Evolutionary conservation across 768 basidiomycete genomes (phyloP).

Genomic region (Leccinum boreale): DNA sequence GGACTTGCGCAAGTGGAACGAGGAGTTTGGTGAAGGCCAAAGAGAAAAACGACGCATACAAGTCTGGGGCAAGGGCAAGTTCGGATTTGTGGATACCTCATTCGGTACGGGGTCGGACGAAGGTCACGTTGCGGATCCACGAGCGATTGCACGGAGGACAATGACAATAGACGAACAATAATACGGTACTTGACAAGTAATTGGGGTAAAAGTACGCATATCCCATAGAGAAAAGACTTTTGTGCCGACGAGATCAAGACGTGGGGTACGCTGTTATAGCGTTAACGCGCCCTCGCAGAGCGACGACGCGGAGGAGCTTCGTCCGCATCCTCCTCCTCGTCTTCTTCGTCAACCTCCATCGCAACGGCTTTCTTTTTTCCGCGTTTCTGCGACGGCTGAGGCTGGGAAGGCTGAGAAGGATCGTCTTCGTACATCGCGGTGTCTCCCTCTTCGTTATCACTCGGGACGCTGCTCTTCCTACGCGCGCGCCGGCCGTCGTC

Average conservation of each 20-base stretch:
- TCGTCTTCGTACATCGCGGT: constrained; percentile 33
- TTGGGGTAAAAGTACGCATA: constrained; percentile 11
- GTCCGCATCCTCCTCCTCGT: constrained; percentile 35
- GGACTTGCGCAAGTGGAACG: constrained; percentile 85
- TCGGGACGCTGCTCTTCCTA: constrained; percentile 33
- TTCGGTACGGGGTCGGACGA: constrained; percentile 35
- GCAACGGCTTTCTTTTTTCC: constrained; percentile 28
- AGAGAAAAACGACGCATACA: constrained; percentile 62
- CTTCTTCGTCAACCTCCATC: constrained; percentile 48
- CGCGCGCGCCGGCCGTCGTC: constrained; percentile 40
- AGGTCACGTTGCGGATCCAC: constrained; percentile 38
- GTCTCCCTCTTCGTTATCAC: constrained; percentile 42
- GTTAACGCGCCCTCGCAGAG: constrained; percentile 17
- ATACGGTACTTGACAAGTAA: constrained; percentile 18
- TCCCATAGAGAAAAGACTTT: constrained; percentile 7
- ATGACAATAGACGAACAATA: constrained; percentile 27
- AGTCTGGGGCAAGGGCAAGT: constrained; percentile 84
- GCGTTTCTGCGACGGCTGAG: constrained; percentile 24
- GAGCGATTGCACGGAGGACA: constrained; percentile 9
- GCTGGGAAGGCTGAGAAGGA: constrained; percentile 32
- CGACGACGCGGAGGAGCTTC: constrained; percentile 20
- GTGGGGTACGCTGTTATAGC: no score
- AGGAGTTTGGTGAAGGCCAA: constrained; percentile 88
- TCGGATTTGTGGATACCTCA: constrained; percentile 70
- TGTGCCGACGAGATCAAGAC: not conserved